phyloP scores from a whole-genome alignment of 2,329 filamentous ascomycete species.

The Colletotrichum spaethianum region DNA sequence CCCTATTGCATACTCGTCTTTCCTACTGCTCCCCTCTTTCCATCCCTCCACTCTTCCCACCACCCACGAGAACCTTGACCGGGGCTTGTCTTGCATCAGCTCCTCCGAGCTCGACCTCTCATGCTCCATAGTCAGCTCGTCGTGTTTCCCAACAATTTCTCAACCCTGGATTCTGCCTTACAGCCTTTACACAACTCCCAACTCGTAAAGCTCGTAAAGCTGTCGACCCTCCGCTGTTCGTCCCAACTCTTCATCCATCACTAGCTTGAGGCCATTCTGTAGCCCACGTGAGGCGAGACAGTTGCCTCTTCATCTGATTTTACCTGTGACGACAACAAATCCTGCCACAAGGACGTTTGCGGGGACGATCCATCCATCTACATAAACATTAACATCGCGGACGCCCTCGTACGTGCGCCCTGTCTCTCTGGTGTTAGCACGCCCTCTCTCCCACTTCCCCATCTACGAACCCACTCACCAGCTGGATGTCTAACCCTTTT shows the following conservation, averaged over 20 bases:
- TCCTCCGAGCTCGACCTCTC: slow-evolving; percentile 21
- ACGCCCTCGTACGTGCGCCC: background rate
- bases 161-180: slow-evolving; percentile 1
- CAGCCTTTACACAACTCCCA: slow-evolving; percentile 5
- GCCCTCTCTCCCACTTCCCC: background rate
- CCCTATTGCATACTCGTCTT: background rate
- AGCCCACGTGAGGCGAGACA: slow-evolving; percentile 36
- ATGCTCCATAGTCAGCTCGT: slow-evolving; percentile 4
- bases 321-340: slow-evolving; percentile 22
- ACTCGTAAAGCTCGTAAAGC: background rate
- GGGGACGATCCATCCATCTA: slow-evolving; percentile 1
- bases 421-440: slow-evolving; percentile 6
- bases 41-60: slow-evolving; percentile 14
- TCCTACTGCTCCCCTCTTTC: background rate
- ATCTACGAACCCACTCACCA: slow-evolving; percentile 8
- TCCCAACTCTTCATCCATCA: slow-evolving; percentile 23
- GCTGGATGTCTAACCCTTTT: slow-evolving; percentile 4
- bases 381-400: background rate
- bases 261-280: slow-evolving; percentile 8
- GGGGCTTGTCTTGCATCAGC: slow-evolving; percentile 35
- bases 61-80: slow-evolving; percentile 1
- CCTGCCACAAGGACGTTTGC: slow-evolving; percentile 5
- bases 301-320: slow-evolving; percentile 33
- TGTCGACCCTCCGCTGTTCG: slow-evolving; percentile 12
- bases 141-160: slow-evolving; percentile 15